Conservation (phyloP, 257 asterid genomes). For the Lycium ferocissimum region DNA sequence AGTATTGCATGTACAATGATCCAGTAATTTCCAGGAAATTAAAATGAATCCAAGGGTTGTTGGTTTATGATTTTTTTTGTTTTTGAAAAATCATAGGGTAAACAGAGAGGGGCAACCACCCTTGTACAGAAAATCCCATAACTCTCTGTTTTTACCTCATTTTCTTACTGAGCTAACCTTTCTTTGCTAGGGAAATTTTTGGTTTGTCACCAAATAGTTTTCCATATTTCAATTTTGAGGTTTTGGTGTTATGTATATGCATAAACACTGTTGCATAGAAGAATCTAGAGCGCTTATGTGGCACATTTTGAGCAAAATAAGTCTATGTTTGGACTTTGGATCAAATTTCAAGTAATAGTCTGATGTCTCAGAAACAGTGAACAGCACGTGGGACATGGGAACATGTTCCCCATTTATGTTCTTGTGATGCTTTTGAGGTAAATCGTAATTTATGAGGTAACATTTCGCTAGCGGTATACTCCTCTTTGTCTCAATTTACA, state of each 20-base stretch:
- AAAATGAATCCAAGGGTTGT: background rate
- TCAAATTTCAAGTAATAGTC: no score
- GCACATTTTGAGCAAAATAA: no score
- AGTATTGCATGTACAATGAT: background rate
- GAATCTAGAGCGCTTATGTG: background rate
- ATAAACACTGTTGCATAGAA: background rate
- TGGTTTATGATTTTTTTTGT: background rate
- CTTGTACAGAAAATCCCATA: slow-evolving; percentile 27
- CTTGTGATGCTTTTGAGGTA: no score
- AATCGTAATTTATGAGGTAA: no score
- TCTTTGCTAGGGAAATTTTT: background rate
- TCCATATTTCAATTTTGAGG: no score
- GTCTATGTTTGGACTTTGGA: no score
- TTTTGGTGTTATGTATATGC: background rate
- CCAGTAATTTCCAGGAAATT: background rate
- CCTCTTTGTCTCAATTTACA: no score
- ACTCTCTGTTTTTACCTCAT: slow-evolving; percentile 7
- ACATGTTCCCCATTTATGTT: no score
- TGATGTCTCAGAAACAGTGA: no score
- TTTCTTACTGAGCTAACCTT: background rate
- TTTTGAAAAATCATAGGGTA: slow-evolving; percentile 32
- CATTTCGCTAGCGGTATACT: no score
- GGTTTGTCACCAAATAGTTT: no score
- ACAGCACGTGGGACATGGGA: no score
- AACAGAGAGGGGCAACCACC: slow-evolving; percentile 66